Conservation (phyloP, 495 filamentous ascomycete genomes). For the Hypoxylon trugodes region DNA sequence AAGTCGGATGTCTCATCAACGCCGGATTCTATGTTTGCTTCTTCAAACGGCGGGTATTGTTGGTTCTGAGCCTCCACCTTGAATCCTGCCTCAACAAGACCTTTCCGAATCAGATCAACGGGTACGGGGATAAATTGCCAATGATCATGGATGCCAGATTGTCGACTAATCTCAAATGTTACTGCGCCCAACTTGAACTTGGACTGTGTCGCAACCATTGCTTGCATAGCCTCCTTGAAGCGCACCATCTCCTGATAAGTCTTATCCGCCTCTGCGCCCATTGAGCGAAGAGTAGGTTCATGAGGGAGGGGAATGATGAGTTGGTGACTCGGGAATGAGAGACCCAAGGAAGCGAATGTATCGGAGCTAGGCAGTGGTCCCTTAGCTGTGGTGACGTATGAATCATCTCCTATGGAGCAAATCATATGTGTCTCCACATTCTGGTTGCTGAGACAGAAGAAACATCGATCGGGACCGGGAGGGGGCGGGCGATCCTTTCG, state of each 20-base stretch:
- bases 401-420: constrained; percentile 81
- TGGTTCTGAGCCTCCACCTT: constrained; percentile 82
- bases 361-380: constrained; percentile 77
- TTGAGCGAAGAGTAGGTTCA: constrained; percentile 55
- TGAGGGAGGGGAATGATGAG: constrained; percentile 91
- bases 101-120: constrained; percentile 65
- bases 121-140: constrained; percentile 94
- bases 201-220: constrained; percentile 67
- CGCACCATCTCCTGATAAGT: constrained; percentile 81
- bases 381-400: constrained; percentile 91
- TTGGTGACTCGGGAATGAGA: constrained; percentile 84
- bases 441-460: constrained; percentile 91
- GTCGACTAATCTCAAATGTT: constrained; percentile 88
- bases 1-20: constrained; percentile 69
- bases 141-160: constrained; percentile 81
- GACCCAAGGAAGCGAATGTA: constrained; percentile 65
- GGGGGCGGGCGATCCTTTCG: constrained; percentile 58
- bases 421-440: constrained; percentile 87
- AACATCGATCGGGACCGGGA: constrained; percentile 81
- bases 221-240: constrained; percentile 75
- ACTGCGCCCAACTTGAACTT: constrained; percentile 74
- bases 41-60: constrained; percentile 66
- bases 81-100: constrained; percentile 83
- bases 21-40: constrained; percentile 44
- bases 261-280: constrained; percentile 68